Base-by-base conservation (phyloP, 192 early-diverging fungal species). In the Linnemannia zychae region DNA sequence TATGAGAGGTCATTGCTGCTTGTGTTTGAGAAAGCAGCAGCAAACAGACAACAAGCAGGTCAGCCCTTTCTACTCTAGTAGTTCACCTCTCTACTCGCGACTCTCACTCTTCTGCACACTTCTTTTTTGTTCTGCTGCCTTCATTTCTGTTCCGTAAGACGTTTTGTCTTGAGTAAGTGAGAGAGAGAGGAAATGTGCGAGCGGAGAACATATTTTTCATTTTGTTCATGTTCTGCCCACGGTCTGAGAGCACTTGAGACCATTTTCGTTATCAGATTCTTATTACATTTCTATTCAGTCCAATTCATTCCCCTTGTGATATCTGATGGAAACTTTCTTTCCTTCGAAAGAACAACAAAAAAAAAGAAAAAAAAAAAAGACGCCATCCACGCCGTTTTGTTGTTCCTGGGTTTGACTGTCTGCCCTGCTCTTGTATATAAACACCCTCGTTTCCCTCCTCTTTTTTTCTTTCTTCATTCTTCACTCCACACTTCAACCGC, bases 241-340 rank as follows among this genome's bases (percentile, higher is more conserved):
- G 57, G 57, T 63, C 1, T 63, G 28, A 63, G 57, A 63, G 57
- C 57, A 63, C 2, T 28, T n/a, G 31, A 31, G 12, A 31, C 57
- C 57, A 28, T 63, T 65, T 75, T 76, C 40, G 65, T 76, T 76
- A 76, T 76, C 75, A 67, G 75, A 76, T 76, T 65, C 9, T 31
- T n/a, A 31, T 31, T 28, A n/a, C 15, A 13, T 34, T 11, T 3
- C 47, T 36, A 36, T 52, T 73, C 48, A 24, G 5, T 71, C 20
- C 69, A 15, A 71, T 46, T 71, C 69, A 71, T 46, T 65, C 40
- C 31, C 22, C 36, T 13, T 37, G n/a, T n/a, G n/a, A 60, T 60
- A 63, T 57, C 57, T 31, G 57, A 63, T 31, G 28, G 24, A 63
- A 74, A n/a, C 12, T 46, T 28, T 1, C 2, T 20, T 71, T 28